Base-by-base conservation (phyloP, 2,329 filamentous ascomycete species). In the Fusarium buharicum region DNA sequence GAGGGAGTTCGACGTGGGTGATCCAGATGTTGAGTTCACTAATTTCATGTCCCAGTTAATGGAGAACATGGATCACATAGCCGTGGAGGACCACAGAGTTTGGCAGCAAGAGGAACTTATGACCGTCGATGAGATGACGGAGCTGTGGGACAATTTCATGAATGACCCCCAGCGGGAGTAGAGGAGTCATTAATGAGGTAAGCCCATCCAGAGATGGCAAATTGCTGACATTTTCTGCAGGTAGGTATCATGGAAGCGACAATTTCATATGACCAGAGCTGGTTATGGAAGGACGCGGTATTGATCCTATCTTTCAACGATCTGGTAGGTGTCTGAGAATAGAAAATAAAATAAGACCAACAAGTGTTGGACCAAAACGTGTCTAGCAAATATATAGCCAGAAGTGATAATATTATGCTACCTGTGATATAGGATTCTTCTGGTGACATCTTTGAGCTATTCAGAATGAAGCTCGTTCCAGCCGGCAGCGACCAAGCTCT, bases 401-500 rank as follows among this genome's bases (percentile, higher is more conserved):
- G 18, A 31, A 31, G 31, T 43, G 5, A 37, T 37, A 20, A 10
- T 17, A 11, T 17, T 17, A 17, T 36, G 33, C 16, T 36, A 4
- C 4, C 4, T 18, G 9, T 36, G 6, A 36, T 12, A 3, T 18
- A 9, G n/a, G 4, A 4, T 12, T 36, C 10, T 38, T 38, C 18
- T 38, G n/a, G 30, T n/a, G 17, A 13, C 6, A n/a, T 22, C 36
- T n/a, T 9, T 3, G 14, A 22, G 12, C 17, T 50, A 50, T 13
- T 51, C 36, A 7, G 13, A 49, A 22, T 53, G 43, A 18, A 89
- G 72, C 3, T 81, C 82, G 54, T 83, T 77, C 68, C 83, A 87
- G 5, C 87, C 87, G 28, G 85, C 84, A 49, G 81, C 81, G 20
- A 90, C 83, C 58, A 90, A 70, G 70, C 87, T 90, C 64, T 82